These are phyloP conservation scores for Phycomyces blakesleeanus DNA, from an alignment of 192 early-diverging fungal genomes.

Conservation along the genomic window DNA sequence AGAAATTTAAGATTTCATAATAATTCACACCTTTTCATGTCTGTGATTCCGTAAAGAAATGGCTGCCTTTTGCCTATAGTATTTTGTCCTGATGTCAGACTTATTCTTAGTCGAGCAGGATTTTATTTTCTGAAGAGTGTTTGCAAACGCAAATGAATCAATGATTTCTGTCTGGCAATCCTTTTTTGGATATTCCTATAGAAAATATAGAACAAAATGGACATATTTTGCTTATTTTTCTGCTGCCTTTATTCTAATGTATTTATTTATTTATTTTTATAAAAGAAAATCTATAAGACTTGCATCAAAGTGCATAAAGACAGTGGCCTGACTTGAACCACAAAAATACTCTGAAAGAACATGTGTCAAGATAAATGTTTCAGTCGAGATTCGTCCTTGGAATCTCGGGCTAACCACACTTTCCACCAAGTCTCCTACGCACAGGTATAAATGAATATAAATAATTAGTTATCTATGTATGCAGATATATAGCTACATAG, in stretches of 20 bases:
- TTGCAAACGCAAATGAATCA: not conserved
- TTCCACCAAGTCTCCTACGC: not conserved
- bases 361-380: not conserved
- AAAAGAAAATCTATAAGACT: too few relatives aligned
- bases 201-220: too few relatives aligned
- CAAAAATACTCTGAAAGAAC: not conserved
- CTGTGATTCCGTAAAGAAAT: not conserved
- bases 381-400: not conserved
- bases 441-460: not conserved
- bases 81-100: not conserved
- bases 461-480: too few relatives aligned
- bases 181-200: not conserved
- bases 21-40: not conserved
- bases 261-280: too few relatives aligned
- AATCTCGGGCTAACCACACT: not conserved
- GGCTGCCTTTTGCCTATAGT: not conserved
- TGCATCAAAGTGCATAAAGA: not conserved
- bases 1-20: too few relatives aligned
- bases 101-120: not conserved
- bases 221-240: too few relatives aligned
- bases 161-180: not conserved
- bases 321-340: not conserved
- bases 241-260: too few relatives aligned
- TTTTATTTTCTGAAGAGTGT: not conserved
- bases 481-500: too few relatives aligned